These are phyloP conservation scores for Globisporangium carolinianum DNA, from an alignment of 352 stramenopile genomes.

Conservation along the genomic window DNA sequence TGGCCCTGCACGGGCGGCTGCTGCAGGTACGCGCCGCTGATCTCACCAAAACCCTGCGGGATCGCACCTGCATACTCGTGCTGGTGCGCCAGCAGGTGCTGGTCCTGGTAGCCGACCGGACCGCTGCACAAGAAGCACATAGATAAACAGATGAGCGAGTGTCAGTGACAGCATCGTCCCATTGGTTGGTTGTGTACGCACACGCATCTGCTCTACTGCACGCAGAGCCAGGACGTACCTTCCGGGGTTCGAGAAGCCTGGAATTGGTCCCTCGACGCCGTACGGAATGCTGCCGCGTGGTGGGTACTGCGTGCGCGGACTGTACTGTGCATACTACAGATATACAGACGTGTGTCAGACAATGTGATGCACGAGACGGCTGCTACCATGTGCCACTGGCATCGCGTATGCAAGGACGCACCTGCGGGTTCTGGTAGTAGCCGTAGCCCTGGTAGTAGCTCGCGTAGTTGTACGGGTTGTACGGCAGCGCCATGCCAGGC, in stretches of 20 bases:
- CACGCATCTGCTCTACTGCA: neutral
- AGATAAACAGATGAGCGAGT: constrained; percentile 3
- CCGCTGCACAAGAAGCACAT: constrained; percentile 21
- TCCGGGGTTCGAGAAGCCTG: constrained; percentile 71
- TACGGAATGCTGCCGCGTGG: constrained; percentile 80
- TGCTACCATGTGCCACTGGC: neutral
- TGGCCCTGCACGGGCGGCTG: constrained; percentile 41
- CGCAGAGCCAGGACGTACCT: constrained; percentile 16
- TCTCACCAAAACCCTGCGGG: constrained; percentile 79
- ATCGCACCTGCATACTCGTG: constrained; percentile 73
- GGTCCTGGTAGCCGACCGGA: constrained; percentile 75
- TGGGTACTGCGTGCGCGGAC: constrained; percentile 77
- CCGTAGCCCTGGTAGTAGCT: constrained; percentile 83
- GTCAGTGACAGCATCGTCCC: constrained; percentile 1
- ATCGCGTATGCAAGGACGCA: constrained; percentile 11
- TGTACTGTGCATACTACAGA: constrained; percentile 73
- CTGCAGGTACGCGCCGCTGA: constrained; percentile 70
- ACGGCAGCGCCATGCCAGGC: constrained; percentile 79
- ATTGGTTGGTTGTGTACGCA: too few relatives aligned
- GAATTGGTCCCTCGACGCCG: constrained; percentile 70
- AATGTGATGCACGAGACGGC: constrained; percentile 5
- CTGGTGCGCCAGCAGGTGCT: constrained; percentile 74
- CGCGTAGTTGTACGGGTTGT: constrained; percentile 87
- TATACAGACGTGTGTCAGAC: constrained; percentile 10
- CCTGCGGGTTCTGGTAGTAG: constrained; percentile 86